Evolutionary conservation across 2,329 filamentous ascomycete genomes (phyloP).

Genomic region (Talaromyces sp.): DNA sequence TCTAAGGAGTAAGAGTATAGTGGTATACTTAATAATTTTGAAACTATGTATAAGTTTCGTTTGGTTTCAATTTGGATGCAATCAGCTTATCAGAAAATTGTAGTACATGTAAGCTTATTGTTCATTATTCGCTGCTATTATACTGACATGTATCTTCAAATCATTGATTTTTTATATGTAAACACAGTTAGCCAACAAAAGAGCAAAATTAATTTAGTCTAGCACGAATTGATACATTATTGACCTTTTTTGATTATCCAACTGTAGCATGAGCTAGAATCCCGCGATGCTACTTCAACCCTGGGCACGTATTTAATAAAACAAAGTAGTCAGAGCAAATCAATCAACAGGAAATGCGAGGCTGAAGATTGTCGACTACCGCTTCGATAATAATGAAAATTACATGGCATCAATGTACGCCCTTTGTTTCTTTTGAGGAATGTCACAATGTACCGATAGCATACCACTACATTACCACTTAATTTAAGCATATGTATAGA

Average conservation of each 20-base stretch:
- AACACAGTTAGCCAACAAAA: no score
- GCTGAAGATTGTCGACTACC: background rate
- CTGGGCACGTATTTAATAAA: background rate
- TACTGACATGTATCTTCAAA: background rate
- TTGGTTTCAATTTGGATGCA: background rate
- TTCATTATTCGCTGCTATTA: background rate
- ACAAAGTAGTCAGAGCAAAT: background rate
- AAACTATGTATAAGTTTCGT: background rate
- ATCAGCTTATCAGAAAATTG: background rate
- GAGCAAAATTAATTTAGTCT: no score
- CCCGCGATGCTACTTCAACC: background rate
- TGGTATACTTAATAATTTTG: background rate
- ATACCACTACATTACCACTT: background rate
- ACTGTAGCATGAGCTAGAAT: background rate
- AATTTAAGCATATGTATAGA: background rate
- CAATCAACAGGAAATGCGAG: background rate
- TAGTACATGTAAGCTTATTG: background rate
- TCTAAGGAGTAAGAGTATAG: no score
- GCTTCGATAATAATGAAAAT: background rate
- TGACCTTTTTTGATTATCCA: background rate
- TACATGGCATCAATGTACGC: background rate
- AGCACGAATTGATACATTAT: no score
- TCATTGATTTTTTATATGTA: no score
- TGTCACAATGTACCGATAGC: background rate
- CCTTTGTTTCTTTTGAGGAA: background rate